These are phyloP conservation scores for Paraphoma sp. DNA, from an alignment of 2,329 filamentous ascomycete genomes.

Conservation along the genomic window DNA sequence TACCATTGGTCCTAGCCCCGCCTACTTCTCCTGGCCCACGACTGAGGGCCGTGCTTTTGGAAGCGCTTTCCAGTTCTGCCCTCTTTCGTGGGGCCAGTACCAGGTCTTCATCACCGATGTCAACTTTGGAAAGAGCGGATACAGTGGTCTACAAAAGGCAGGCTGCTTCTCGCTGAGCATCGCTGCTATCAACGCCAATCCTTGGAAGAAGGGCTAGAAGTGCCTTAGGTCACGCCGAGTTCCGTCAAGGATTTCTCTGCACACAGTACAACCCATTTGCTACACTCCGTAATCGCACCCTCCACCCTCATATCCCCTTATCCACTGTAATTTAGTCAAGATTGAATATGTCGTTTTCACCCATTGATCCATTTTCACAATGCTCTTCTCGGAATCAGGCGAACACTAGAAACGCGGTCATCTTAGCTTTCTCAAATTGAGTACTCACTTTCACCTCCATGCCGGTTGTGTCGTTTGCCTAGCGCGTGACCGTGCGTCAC, in stretches of 20 bases:
- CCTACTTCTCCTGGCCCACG: conserved; percentile 36
- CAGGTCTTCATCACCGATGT: conserved; percentile 34
- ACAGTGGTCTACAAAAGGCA: conserved; percentile 23
- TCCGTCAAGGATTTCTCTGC: conserved; percentile 3
- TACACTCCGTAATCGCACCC: conserved; percentile 13
- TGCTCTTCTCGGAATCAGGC: background rate
- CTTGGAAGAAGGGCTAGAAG: conserved; percentile 12
- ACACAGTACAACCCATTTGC: background rate
- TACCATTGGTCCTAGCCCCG: conserved; percentile 25
- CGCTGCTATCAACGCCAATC: conserved; percentile 27
- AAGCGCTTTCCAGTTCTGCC: conserved; percentile 26
- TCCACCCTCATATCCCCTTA: conserved; percentile 10
- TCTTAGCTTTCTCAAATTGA: background rate
- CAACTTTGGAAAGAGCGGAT: conserved; percentile 22
- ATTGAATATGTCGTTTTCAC: conserved; percentile 16
- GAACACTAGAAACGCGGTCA: background rate
- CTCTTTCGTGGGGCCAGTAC: conserved; percentile 29
- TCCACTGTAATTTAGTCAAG: conserved; percentile 18
- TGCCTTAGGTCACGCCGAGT: background rate
- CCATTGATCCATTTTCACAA: background rate
- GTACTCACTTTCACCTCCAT: background rate
- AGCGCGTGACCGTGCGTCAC: background rate
- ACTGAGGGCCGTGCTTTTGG: conserved; percentile 20
- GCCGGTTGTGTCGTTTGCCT: background rate
- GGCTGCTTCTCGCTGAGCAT: conserved; percentile 8